Conservation (phyloP, 768 basidiomycete genomes). For the Russula olivacea region DNA sequence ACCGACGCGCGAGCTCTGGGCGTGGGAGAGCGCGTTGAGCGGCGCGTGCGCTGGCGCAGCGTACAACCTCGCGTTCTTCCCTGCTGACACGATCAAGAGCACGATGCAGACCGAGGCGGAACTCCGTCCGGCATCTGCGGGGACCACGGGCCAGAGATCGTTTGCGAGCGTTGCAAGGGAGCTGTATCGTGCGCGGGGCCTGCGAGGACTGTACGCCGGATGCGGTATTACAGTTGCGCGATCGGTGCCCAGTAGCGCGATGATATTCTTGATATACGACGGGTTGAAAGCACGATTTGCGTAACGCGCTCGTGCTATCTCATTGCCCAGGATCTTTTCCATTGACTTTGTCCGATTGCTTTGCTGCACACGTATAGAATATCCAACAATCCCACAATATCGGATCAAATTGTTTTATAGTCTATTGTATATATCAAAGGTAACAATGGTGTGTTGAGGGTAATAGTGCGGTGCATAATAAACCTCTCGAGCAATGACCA, state of each 20-base stretch:
- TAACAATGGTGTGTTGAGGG: background rate
- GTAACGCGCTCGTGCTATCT: constrained; percentile 15
- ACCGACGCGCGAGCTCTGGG: constrained; percentile 30
- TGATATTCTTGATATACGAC: constrained; percentile 92
- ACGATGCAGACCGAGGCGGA: constrained; percentile 93
- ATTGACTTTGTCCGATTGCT: background rate
- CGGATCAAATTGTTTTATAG: background rate
- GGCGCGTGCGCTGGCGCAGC: constrained; percentile 83
- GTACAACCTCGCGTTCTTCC: constrained; percentile 88
- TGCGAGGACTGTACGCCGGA: constrained; percentile 85
- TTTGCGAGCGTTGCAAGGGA: constrained; percentile 50
- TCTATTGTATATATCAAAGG: background rate
- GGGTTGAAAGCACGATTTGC: constrained; percentile 55
- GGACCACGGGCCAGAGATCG: constrained; percentile 39
- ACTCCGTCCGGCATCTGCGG: constrained; percentile 52
- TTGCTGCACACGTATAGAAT: constrained; percentile 5
- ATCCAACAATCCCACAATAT: background rate
- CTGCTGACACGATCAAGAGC: constrained; percentile 92
- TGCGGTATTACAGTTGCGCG: constrained; percentile 86
- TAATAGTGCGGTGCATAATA: background rate
- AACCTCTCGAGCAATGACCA: background rate
- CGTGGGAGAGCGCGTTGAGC: constrained; percentile 79
- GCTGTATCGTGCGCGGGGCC: constrained; percentile 70
- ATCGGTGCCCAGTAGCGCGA: constrained; percentile 81
- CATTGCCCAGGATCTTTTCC: background rate